A percentile compares a stretch with the other conserved stretches of the same genome.
Evolutionary conservation across 768 basidiomycete genomes (phyloP).

Genomic region (Mycena epipterygia): DNA sequence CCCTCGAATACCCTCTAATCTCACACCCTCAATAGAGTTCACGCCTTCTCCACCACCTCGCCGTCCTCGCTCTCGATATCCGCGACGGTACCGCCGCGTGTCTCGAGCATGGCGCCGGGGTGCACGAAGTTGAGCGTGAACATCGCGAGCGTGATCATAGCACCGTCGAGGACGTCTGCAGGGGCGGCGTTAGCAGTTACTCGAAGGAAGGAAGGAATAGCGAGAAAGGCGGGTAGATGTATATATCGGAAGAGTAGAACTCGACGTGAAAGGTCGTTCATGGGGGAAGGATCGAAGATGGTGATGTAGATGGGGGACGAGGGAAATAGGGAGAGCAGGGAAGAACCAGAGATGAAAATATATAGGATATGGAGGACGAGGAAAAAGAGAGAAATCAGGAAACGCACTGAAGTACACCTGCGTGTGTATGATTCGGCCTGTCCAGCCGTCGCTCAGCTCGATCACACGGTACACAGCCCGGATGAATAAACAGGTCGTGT

Average conservation of each 20-base stretch:
- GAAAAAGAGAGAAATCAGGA: background rate
- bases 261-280: too few species aligned
- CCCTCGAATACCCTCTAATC: too few species aligned
- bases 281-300: too few species aligned
- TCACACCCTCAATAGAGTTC: too few species aligned
- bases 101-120: slow-evolving; percentile 13
- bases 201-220: too few species aligned
- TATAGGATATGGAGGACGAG: too few species aligned
- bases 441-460: slow-evolving; percentile 52
- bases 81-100: background rate
- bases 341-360: background rate
- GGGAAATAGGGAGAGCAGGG: background rate
- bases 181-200: background rate
- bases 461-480: slow-evolving; percentile 50
- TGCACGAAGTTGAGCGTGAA: slow-evolving; percentile 32
- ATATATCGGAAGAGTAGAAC: background rate
- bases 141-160: slow-evolving; percentile 32
- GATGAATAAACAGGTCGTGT: slow-evolving; percentile 36
- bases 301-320: background rate
- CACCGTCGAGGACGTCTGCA: slow-evolving; percentile 36
- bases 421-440: slow-evolving; percentile 47
- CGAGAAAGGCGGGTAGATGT: too few species aligned
- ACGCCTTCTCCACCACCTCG: too few species aligned
- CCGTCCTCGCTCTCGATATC: background rate
- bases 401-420: slow-evolving; percentile 52